phyloP scores from a whole-genome alignment of 352 stramenopile genomes.

The Phytophthora melonis region DNA sequence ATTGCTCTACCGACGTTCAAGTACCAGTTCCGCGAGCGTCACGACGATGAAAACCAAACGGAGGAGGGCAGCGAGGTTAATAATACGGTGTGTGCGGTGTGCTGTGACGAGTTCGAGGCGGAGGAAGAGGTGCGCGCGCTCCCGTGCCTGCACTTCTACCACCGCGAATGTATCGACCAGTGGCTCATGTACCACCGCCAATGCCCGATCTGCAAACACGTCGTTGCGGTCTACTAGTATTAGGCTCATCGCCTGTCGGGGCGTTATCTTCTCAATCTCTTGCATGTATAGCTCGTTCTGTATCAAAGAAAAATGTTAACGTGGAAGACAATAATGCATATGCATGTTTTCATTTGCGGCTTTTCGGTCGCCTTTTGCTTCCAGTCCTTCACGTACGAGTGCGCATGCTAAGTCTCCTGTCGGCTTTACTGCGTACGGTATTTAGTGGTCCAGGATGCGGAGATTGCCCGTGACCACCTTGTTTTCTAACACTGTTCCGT shows the following conservation, averaged over 20 bases:
- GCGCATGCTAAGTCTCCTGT: conserved; percentile 7
- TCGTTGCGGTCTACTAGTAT: conserved; percentile 77
- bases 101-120: conserved; percentile 79
- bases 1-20: conserved; percentile 82
- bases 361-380: conserved; percentile 23
- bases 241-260: conserved; percentile 29
- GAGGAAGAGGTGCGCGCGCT: conserved; percentile 85
- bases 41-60: conserved; percentile 32
- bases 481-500: conserved; percentile 94
- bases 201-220: conserved; percentile 90
- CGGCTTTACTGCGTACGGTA: neutral
- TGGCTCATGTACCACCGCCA: conserved; percentile 89
- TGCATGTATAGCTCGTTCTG: conserved; percentile 29
- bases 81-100: conserved; percentile 87
- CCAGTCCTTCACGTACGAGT: conserved; percentile 18
- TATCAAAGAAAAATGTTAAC: conserved; percentile 34
- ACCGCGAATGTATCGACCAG: conserved; percentile 91
- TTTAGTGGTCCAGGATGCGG: conserved; percentile 90
- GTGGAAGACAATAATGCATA: conserved; percentile 23
- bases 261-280: conserved; percentile 24
- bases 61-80: conserved; percentile 53
- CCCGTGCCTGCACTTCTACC: conserved; percentile 91
- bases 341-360: conserved; percentile 41
- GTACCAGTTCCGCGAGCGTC: conserved; percentile 60
- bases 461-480: conserved; percentile 96